Evolutionary conservation across 2,329 filamentous ascomycete species (phyloP).

Genomic region (Epichloe baconii): DNA sequence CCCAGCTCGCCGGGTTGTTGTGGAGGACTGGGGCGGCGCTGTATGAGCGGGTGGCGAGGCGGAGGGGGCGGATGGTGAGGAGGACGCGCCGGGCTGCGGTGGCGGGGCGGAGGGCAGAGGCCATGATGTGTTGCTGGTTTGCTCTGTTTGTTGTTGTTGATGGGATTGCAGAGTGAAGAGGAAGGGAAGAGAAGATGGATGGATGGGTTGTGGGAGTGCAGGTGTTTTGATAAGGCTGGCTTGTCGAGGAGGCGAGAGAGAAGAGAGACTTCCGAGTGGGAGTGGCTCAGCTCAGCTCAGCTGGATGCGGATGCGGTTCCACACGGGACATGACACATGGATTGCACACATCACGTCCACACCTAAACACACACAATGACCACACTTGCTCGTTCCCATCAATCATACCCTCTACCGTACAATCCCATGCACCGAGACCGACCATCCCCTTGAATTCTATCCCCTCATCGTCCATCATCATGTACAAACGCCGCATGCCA

Average conservation of each 20-base stretch:
- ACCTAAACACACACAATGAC: too few species aligned
- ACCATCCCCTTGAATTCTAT: background rate
- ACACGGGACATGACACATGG: too few species aligned
- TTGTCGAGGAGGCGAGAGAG: too few species aligned
- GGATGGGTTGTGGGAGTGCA: background rate
- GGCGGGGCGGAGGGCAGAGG: conserved; percentile 11
- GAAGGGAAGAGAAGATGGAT: background rate
- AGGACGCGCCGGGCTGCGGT: background rate
- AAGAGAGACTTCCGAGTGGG: too few species aligned
- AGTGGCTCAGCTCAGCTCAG: too few species aligned
- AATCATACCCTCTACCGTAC: background rate
- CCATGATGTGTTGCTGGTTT: conserved; percentile 1
- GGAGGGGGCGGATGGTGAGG: background rate
- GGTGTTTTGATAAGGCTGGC: background rate
- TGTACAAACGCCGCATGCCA: background rate
- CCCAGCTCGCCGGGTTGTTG: conserved; percentile 43
- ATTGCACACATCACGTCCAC: too few species aligned
- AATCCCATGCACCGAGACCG: background rate
- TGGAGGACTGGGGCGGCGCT: background rate
- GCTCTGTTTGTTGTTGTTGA: background rate
- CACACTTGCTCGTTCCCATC: background rate
- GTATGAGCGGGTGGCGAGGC: conserved; percentile 2
- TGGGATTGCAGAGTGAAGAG: background rate
- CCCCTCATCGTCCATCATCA: background rate
- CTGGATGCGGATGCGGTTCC: too few species aligned